phyloP scores from a whole-genome alignment of 73 alveolate species.

The Paramecium sexaurelia region DNA sequence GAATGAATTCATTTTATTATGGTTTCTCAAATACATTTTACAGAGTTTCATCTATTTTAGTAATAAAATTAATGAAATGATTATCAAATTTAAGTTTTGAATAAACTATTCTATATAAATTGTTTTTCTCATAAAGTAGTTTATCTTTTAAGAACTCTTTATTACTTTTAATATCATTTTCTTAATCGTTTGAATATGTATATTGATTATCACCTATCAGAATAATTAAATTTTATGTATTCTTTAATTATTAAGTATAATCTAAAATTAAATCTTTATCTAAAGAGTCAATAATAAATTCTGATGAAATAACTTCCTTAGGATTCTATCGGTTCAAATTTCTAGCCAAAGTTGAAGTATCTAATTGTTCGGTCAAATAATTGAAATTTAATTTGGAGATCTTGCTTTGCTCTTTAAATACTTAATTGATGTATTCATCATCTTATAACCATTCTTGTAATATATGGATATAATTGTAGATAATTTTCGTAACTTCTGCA shows the following conservation, averaged over 20 bases:
- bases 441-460: background rate
- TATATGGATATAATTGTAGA: background rate
- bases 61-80: background rate
- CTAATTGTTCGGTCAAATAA: slow-evolving; percentile 2
- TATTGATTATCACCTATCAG: background rate
- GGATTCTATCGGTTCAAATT: background rate
- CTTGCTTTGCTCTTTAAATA: background rate
- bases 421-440: background rate
- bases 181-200: background rate
- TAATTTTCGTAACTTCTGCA: background rate
- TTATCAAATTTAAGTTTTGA: background rate
- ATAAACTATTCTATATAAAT: background rate
- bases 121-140: background rate
- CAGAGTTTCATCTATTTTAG: background rate
- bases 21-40: background rate
- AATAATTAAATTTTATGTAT: background rate
- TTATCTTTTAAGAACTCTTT: background rate
- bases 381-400: background rate
- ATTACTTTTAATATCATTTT: background rate
- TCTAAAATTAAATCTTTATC: background rate
- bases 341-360: background rate
- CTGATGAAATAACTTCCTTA: background rate
- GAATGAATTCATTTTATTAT: slow-evolving; percentile 28
- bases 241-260: background rate
- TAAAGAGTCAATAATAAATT: background rate